phyloP scores from a whole-genome alignment of 306 rosid species.

The Trifolium dubium region DNA sequence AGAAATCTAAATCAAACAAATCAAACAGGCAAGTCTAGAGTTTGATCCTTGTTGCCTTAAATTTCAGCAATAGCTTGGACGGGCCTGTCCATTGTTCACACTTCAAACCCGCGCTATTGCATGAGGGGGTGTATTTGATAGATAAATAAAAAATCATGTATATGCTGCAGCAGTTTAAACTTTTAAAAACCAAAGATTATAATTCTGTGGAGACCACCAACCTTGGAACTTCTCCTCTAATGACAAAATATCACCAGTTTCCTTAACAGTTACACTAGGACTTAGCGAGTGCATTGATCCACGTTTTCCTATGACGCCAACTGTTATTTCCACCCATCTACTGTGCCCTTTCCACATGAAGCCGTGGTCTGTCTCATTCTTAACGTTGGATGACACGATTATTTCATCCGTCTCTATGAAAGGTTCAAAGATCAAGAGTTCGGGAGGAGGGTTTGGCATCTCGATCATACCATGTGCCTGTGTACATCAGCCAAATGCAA shows the following conservation, averaged over 20 bases:
- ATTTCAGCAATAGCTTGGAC: background rate
- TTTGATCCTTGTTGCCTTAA: background rate
- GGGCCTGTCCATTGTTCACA: background rate
- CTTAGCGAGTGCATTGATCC: slow-evolving; percentile 85
- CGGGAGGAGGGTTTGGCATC: slow-evolving; percentile 94
- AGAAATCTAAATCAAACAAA: slow-evolving; percentile 14
- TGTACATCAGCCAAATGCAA: slow-evolving; percentile 31
- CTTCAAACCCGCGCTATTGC: background rate
- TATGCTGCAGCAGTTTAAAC: background rate
- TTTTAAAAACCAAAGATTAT: too few species aligned
- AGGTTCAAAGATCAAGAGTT: slow-evolving; percentile 85
- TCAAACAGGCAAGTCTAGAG: background rate
- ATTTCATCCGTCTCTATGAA: slow-evolving; percentile 94
- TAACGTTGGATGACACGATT: slow-evolving; percentile 58
- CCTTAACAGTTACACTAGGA: slow-evolving; percentile 94
- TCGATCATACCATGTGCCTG: slow-evolving; percentile 88
- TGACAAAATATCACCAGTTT: slow-evolving; percentile 90
- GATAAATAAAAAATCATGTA: too few species aligned
- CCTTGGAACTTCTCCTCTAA: slow-evolving; percentile 99
- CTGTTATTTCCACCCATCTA: slow-evolving; percentile 98
- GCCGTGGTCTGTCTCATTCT: slow-evolving; percentile 51
- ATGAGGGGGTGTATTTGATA: background rate
- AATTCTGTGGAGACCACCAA: slow-evolving; percentile 38
- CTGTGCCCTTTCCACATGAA: slow-evolving; percentile 83
- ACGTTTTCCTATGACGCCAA: slow-evolving; percentile 81